These are phyloP conservation scores for Gossypium aridum DNA, from an alignment of 441 rosid species.

Conservation along the genomic window DNA sequence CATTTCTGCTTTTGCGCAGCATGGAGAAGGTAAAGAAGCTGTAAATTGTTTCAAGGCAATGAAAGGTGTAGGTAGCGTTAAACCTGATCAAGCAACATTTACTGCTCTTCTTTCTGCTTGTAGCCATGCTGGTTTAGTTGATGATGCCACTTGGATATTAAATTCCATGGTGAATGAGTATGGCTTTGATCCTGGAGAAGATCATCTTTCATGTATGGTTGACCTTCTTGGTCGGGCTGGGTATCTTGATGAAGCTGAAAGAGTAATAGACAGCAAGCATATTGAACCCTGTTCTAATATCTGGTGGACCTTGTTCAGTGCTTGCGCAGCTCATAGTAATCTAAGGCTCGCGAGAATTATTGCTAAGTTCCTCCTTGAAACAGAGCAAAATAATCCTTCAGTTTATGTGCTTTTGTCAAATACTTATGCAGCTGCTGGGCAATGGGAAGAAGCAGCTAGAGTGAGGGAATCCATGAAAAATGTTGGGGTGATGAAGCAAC, in stretches of 20 bases:
- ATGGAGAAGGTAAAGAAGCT: conserved; percentile 50
- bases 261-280: conserved; percentile 21
- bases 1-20: conserved; percentile 49
- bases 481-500: conserved; percentile 38
- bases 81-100: conserved; percentile 49
- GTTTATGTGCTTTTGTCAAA: conserved; percentile 46
- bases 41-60: conserved; percentile 30
- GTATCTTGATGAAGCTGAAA: conserved; percentile 48
- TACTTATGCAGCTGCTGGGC: conserved; percentile 50
- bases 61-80: conserved; percentile 26
- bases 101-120: conserved; percentile 53
- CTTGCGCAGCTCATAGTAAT: conserved; percentile 58
- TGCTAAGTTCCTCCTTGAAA: conserved; percentile 37
- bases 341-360: conserved; percentile 45
- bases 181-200: conserved; percentile 29
- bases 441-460: conserved; percentile 58
- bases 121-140: conserved; percentile 49
- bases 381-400: conserved; percentile 35
- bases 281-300: conserved; percentile 22
- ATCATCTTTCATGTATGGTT: conserved; percentile 53
- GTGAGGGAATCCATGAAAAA: conserved; percentile 35
- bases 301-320: conserved; percentile 55
- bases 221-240: conserved; percentile 67
- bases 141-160: conserved; percentile 38
- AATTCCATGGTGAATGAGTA: conserved; percentile 33